Base-by-base conservation (phyloP, 306 rosid genomes). In the Lagenaria siceraria region DNA sequence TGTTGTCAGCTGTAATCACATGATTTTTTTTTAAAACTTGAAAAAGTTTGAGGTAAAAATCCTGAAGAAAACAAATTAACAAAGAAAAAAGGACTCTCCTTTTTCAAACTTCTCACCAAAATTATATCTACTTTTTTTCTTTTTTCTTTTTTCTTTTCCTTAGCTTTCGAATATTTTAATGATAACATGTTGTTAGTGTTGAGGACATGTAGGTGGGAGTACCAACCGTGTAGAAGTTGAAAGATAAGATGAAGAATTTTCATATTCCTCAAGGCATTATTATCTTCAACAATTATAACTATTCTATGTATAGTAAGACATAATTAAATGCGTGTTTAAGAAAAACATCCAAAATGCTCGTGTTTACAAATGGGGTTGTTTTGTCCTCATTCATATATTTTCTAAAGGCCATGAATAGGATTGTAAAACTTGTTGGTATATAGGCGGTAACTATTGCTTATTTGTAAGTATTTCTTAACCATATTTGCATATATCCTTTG, bases 1-100 rank as follows among this genome's bases (percentile, higher is more conserved):
- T 72, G 25, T 48, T 71, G 76, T 72, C 76, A 49, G 76, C 51
- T 17, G 76, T 72, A 72, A 72, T 49, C 76, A 72, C 76, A 72
- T 72, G 76, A 59, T 24, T 12, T 59, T 71, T 70, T 71, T 17
- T 27, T 27, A 25, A 17, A 48, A 8, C 42, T 72, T 49, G 8
- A 72, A 72, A 43, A 46, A 27, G 10, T 72, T 70, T 48, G 60
- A 24, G 60, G 29, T 46, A 7, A 72, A 72, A 48, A 25, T 13
- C 2, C 7, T 17, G 69, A 27, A 46, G 12, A 38, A 68, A 42
- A 65, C 12, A 36, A 8, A 9, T 27, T 11, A 31, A 35, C 24
- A 38, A 29, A 13, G 6, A 63, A 33, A 33, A 31, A 63, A 63
- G 12, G 46, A 33, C 49, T 22, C 54, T 21, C 54, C 74, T 42